phyloP scores from a whole-genome alignment of 2,329 filamentous ascomycete genomes.

The Volutella citrinella region DNA sequence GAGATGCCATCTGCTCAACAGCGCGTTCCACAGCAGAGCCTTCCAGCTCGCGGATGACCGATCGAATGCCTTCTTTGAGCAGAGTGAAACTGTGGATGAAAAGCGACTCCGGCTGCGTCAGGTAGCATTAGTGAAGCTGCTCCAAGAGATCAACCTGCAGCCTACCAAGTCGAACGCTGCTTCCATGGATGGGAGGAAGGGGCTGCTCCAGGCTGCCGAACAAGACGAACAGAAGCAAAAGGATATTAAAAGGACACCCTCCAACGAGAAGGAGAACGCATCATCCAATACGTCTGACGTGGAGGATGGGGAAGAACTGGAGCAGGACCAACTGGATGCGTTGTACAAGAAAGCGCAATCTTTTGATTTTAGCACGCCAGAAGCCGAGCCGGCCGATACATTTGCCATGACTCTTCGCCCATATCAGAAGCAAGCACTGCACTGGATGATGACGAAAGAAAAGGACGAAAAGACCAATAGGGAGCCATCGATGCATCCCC shows the following conservation, averaged over 20 bases:
- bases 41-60: slow-evolving; percentile 68
- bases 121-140: slow-evolving; percentile 81
- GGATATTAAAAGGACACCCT: slow-evolving; percentile 38
- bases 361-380: slow-evolving; percentile 90
- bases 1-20: slow-evolving; percentile 69
- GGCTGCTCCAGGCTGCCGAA: slow-evolving; percentile 82
- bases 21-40: slow-evolving; percentile 63
- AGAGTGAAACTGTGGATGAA: slow-evolving; percentile 82
- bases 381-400: slow-evolving; percentile 75
- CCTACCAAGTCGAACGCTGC: slow-evolving; percentile 74
- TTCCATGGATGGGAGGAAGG: slow-evolving; percentile 77
- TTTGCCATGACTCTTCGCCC: slow-evolving; percentile 83
- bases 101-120: slow-evolving; percentile 80
- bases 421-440: slow-evolving; percentile 91
- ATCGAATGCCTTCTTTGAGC: slow-evolving; percentile 72
- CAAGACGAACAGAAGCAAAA: slow-evolving; percentile 74
- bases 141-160: slow-evolving; percentile 82
- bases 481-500: slow-evolving; percentile 85
- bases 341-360: slow-evolving; percentile 95
- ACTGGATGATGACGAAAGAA: slow-evolving; percentile 97
- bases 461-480: slow-evolving; percentile 69
- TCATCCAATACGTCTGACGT: slow-evolving; percentile 62
- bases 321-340: slow-evolving; percentile 91
- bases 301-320: slow-evolving; percentile 86
- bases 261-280: slow-evolving; percentile 28